These are phyloP conservation scores for Candida pseudoglaebosa DNA, from an alignment of 805 yeast species.

Conservation along the genomic window DNA sequence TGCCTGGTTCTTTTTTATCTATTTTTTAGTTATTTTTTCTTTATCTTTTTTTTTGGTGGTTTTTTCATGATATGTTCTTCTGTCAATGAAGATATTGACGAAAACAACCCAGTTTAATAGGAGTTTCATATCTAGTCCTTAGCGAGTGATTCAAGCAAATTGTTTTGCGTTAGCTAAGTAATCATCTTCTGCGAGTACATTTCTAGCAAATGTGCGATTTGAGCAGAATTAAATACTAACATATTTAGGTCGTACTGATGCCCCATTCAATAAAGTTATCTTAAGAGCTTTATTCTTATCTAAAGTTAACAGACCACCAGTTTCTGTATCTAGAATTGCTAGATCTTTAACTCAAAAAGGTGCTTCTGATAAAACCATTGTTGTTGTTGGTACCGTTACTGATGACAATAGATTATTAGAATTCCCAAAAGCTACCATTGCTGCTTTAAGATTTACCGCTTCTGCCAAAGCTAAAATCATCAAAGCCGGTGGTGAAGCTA, in stretches of 20 bases:
- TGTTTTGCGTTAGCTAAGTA: conserved; percentile 3
- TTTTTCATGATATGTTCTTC: not conserved
- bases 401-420: conserved; percentile 93
- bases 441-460: conserved; percentile 99
- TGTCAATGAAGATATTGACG: conserved; percentile 13
- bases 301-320: conserved; percentile 99
- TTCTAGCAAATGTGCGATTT: conserved; percentile 28
- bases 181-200: conserved; percentile 37
- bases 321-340: conserved; percentile 87
- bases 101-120: not conserved
- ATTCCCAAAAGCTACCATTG: conserved; percentile 96
- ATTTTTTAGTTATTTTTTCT: too few species aligned
- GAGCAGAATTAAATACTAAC: conserved; percentile 45
- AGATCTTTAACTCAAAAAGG: conserved; percentile 79
- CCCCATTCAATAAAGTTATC: conserved; percentile 97
- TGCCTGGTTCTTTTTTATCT: too few species aligned
- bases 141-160: conserved; percentile 1
- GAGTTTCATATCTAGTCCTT: conserved; percentile 3
- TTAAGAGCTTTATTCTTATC: conserved; percentile 93
- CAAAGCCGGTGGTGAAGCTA: conserved; percentile 99
- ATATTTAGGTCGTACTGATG: conserved; percentile 87
- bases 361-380: conserved; percentile 87
- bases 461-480: conserved; percentile 96
- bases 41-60: not conserved
- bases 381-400: conserved; percentile 99